A percentile compares a stretch with the other conserved stretches of the same genome.
phyloP scores from a whole-genome alignment of 2,329 filamentous ascomycete species.

The Tolypocladium inflatum region DNA sequence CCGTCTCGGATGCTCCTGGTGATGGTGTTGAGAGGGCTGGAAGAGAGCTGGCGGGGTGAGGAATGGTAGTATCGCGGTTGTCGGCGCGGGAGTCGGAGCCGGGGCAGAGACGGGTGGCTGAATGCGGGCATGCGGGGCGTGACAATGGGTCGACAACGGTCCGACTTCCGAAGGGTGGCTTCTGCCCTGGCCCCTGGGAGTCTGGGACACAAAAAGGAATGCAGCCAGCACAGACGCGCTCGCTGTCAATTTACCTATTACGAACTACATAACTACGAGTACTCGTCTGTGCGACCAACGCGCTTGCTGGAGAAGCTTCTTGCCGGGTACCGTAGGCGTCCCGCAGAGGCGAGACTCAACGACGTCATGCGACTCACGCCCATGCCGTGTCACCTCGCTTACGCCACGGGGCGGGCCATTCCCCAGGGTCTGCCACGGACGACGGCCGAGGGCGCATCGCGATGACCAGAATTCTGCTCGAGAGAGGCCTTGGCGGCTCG shows the following conservation, averaged over 20 bases:
- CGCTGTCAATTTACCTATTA: too few relatives aligned
- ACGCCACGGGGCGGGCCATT: not conserved
- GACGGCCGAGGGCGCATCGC: not conserved
- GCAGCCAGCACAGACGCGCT: too few relatives aligned
- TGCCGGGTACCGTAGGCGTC: too few relatives aligned
- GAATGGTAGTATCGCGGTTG: conserved; percentile 1
- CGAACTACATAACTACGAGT: too few relatives aligned
- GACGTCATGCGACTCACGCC: not conserved
- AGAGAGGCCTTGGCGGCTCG: not conserved
- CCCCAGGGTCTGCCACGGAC: not conserved
- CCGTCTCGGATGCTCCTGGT: not conserved
- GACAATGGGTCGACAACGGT: not conserved
- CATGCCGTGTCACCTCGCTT: not conserved
- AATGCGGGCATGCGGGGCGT: not conserved
- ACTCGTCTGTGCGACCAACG: too few relatives aligned
- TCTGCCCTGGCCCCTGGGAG: too few relatives aligned
- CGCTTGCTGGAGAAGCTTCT: not conserved
- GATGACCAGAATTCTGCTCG: not conserved
- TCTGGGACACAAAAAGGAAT: too few relatives aligned
- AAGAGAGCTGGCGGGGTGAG: not conserved
- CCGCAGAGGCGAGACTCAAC: not conserved
- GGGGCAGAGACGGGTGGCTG: not conserved
- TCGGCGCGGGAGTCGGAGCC: conserved; percentile 1
- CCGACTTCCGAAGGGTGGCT: not conserved
- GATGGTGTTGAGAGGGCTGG: not conserved